Conservation (phyloP, 2,329 filamentous ascomycete species). For the Hypomyces rosellus region DNA sequence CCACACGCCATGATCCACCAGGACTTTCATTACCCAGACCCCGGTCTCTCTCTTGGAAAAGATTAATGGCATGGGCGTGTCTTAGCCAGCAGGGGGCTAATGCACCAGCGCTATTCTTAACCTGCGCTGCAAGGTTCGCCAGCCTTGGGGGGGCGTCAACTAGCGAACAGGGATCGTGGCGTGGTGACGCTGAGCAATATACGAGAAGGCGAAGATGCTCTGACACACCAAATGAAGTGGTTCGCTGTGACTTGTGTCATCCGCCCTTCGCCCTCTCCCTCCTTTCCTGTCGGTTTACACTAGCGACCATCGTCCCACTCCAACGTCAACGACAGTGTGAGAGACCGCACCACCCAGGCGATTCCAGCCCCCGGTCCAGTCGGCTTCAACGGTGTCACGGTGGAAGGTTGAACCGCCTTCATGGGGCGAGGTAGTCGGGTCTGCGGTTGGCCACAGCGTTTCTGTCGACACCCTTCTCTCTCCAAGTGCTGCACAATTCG, state of each 20-base stretch:
- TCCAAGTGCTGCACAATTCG: background rate
- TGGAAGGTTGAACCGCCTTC: constrained; percentile 10
- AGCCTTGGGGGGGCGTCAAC: constrained; percentile 23
- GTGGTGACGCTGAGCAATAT: constrained; percentile 45
- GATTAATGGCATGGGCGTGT: constrained; percentile 31
- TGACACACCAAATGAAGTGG: constrained; percentile 45
- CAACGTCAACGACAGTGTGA: constrained; percentile 11
- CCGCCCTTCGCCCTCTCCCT: constrained; percentile 16
- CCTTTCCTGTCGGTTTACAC: constrained; percentile 22
- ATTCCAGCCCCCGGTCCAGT: constrained; percentile 12
- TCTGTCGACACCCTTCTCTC: constrained; percentile 4
- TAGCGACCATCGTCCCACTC: constrained; percentile 19
- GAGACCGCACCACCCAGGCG: constrained; percentile 11
- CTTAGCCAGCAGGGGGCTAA: constrained; percentile 29
- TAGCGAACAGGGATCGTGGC: constrained; percentile 26
- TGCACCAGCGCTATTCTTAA: constrained; percentile 40
- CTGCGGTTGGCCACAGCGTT: constrained; percentile 12
- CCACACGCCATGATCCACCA: constrained; percentile 25
- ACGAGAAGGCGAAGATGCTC: constrained; percentile 42
- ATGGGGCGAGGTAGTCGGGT: constrained; percentile 13
- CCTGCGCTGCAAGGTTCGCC: constrained; percentile 29
- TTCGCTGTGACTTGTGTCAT: constrained; percentile 25
- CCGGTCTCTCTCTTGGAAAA: constrained; percentile 24
- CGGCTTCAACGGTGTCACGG: constrained; percentile 14
- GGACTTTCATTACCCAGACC: constrained; percentile 23